Evolutionary conservation across 495 filamentous ascomycete genomes (phyloP), one percentile per base, ranked within the genome.

Genomic region (Penicillium subrubescens): DNA sequence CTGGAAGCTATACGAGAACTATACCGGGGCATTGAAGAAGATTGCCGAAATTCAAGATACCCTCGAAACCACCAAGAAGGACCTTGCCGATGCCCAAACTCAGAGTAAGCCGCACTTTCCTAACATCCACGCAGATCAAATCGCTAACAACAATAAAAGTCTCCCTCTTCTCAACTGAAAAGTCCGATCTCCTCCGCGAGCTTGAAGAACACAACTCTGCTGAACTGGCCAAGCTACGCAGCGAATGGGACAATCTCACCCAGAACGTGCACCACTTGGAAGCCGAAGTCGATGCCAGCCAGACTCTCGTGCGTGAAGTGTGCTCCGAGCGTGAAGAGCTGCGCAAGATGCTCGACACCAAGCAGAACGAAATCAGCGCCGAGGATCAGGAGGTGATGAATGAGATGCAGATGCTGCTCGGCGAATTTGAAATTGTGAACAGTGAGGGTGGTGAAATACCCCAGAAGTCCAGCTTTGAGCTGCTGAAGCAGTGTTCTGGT

Each of bases 1-100:
- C 59, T 82, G 77, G 75, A 80, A 77, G 43, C 60, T 82, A 57
- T 82, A 82, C 54, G 81, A 82, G 35, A 78, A 79, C 41, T 78
- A 77, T 60, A 78, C 79, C 8, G 62, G 67, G 8, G 64, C 72
- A n/a, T 73, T 81, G 23, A 75, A 77, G 60, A 81, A 77, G 64
- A 72, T 79, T 54, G 73, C 74, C 31, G 79, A 81, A 19, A 67
- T 78, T 25, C 76, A 83, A 56, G 75, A 81, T 61, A 68, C 71
- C 12, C 63, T 82, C 34, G 73, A 77, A 56, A 70, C 58, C 37
- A 69, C 74, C 43, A 77, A 76, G 57, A 75, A 73, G 61, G 74
- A 75, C 21, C 65, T 83, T n/a, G 70, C 74, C 17, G 73, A 77
- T 56, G 70, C 78, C 19, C 67, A 79, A 58, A 68, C 75, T 66